phyloP scores from a whole-genome alignment of 2,329 filamentous ascomycete genomes.

The Colletotrichum chlorophyti region DNA sequence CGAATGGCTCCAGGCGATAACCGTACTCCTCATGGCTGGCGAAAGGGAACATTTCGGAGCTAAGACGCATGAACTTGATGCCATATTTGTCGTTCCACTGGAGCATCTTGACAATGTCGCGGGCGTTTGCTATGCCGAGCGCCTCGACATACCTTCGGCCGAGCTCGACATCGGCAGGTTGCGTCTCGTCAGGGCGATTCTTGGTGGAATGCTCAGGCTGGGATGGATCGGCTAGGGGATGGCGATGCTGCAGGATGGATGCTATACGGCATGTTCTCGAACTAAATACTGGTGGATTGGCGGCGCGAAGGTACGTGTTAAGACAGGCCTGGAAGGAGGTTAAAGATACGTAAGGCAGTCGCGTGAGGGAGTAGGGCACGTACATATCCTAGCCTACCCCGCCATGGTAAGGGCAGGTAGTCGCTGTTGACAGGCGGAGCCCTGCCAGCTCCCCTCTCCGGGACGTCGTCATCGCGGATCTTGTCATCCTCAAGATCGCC shows the following conservation, averaged over 20 bases:
- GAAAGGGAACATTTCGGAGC: constrained; percentile 97
- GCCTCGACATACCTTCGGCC: constrained; percentile 78
- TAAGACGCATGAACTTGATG: constrained; percentile 91
- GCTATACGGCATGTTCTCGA: constrained; percentile 91
- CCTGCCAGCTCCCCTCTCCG: constrained; percentile 50
- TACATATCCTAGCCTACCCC: constrained; percentile 87
- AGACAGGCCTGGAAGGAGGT: constrained; percentile 71
- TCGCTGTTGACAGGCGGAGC: constrained; percentile 83
- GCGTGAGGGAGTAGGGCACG: not conserved
- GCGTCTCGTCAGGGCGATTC: constrained; percentile 80
- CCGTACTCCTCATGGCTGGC: constrained; percentile 88
- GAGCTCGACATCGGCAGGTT: constrained; percentile 69
- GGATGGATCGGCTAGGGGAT: constrained; percentile 78
- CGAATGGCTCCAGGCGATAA: constrained; percentile 85
- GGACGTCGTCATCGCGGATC: constrained; percentile 30
- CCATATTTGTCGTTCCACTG: constrained; percentile 91
- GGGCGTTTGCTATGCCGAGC: constrained; percentile 81
- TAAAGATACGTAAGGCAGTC: too few species aligned
- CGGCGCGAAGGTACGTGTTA: constrained; percentile 86
- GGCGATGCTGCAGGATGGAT: constrained; percentile 87
- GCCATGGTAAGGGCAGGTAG: constrained; percentile 88
- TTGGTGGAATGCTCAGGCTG: constrained; percentile 83
- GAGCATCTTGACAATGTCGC: constrained; percentile 84
- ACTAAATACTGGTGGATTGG: constrained; percentile 85
- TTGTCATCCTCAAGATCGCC: constrained; percentile 30